These are phyloP conservation scores for Colletotrichum liriopes DNA, from an alignment of 2,329 filamentous ascomycete genomes.

Conservation along the genomic window DNA sequence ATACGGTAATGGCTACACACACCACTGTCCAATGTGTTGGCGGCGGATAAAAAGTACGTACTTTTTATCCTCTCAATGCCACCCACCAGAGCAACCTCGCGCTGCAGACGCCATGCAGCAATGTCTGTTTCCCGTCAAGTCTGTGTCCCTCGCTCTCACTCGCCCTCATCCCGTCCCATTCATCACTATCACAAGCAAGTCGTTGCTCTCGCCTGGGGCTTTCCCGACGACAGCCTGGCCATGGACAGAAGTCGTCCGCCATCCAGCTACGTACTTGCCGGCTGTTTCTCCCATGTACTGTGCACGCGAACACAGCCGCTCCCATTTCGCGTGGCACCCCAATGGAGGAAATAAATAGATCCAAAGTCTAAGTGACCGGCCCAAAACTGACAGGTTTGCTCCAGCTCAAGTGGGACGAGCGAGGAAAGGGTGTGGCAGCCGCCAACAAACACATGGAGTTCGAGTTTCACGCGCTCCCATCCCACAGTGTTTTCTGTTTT, in stretches of 20 bases:
- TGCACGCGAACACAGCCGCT: neutral
- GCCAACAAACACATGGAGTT: neutral
- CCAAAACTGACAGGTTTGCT: slow-evolving; percentile 18
- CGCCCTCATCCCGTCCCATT: slow-evolving; percentile 16
- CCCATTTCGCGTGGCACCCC: slow-evolving; percentile 12
- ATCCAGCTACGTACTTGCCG: neutral
- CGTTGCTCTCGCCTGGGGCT: neutral
- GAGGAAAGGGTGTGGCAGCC: neutral
- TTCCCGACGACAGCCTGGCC: neutral
- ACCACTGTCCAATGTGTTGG: neutral
- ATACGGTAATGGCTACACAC: neutral
- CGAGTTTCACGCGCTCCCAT: neutral
- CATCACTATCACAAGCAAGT: slow-evolving; percentile 2
- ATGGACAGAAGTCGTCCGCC: neutral
- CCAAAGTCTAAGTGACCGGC: slow-evolving; percentile 8
- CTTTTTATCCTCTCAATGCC: neutral
- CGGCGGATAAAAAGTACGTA: neutral
- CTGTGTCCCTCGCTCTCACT: neutral
- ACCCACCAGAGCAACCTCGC: slow-evolving; percentile 31
- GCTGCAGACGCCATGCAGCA: slow-evolving; percentile 37
- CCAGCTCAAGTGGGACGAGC: slow-evolving; percentile 16
- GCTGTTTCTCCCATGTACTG: too few relatives aligned
- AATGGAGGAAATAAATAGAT: neutral
- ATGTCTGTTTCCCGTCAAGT: slow-evolving; percentile 26
- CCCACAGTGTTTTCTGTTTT: neutral